Evolutionary conservation across 805 yeast species (phyloP), one percentile per base, ranked within the genome.

Genomic region (Cyberlindnera saturnus): DNA sequence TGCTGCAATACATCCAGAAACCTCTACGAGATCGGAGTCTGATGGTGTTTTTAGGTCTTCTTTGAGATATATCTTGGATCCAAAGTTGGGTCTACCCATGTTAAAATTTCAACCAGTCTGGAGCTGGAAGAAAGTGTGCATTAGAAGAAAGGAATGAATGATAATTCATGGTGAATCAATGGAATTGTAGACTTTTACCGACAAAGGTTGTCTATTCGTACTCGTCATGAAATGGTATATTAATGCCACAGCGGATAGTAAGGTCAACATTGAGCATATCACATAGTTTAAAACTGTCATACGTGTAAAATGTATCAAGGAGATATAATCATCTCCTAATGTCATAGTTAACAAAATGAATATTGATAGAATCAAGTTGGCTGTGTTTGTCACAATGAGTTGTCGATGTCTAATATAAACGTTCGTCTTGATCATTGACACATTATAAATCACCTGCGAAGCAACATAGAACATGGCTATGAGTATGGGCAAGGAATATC

Each of bases 321-420:
- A 34, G 8, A 28, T 4, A 14, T 28, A 14, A 9, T 23, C 20
- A n/a, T 29, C 20, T 8, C 20, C 23, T 5, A 16, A 15, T 16
- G 33, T 5, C 30, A 26, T 31, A 7, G 40, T 34, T 2, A 18
- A 4, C 3, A 19, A 9, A 45, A 40, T 60, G 56, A 44, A 45
- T 45, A 44, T 56, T 41, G 49, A 64, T 42, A 42, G 63, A 50
- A 32, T 57, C 57, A 30, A 49, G 47, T 43, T 65, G 49, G 38
- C 26, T 3, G 32, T 9, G 11, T 35, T 69, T 85, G 52, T 96
- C 95, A 44, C 71, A 95, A 60, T 96, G 96, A 38, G 85, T 93
- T 10, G 96, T 95, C 42, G 87, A 87, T 51, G 96, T 84, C 40
- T 88, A 95, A 38, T 78, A 95, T 61, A 75, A 95, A 52, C 96